Evolutionary conservation across 805 yeast species (phyloP), one percentile per base, ranked within the genome.

Genomic region (Candida xiaguanensis): DNA sequence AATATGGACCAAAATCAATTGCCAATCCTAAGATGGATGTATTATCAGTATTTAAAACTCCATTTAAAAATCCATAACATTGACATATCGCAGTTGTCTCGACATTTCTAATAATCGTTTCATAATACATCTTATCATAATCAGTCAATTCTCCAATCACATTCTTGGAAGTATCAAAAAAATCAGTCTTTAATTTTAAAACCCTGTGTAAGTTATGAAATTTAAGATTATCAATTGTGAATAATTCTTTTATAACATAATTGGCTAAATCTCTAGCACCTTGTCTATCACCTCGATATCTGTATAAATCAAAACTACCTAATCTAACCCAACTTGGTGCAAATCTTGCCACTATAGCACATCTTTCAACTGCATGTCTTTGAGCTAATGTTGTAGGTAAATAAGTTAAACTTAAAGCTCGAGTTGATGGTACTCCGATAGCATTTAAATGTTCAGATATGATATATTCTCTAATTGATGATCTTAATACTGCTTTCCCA

Each of bases 1-100:
- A 85, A 63, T 86, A 93, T 1, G 99, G 98, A 2, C 98, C 99
- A 59, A 83, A 93, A 60, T 91, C 99, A 60, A 93, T 76, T 0
- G 95, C 77, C 8, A 89, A 65, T 0, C 99, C 99, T 31, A 83
- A 53, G n/a, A 91, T 72, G 0, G 96, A 86, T 1, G 96, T 87
- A 55, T 91, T 91, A 55, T 91, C 99, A 0, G 98, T 90, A 58
- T 91, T 91, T 40, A 93, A 66, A 4, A 93, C 98, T 11, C 99
- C 99, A 53, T 91, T 93, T 49, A 90, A 59, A 52, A 91, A 90
- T 2, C 97, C 98, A 60, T 89, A 91, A 0, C 84, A 75, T 56
- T 91, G 97, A 87, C 95, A 87, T 47, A 75, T 69, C 2, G 95
- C 96, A 2, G 85, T 82, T 13, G 85, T 74, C 35, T 65, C 59